Evolutionary conservation across 2,329 filamentous ascomycete genomes (phyloP).

Genomic region (Parasarocladium wereldwijsianum): DNA sequence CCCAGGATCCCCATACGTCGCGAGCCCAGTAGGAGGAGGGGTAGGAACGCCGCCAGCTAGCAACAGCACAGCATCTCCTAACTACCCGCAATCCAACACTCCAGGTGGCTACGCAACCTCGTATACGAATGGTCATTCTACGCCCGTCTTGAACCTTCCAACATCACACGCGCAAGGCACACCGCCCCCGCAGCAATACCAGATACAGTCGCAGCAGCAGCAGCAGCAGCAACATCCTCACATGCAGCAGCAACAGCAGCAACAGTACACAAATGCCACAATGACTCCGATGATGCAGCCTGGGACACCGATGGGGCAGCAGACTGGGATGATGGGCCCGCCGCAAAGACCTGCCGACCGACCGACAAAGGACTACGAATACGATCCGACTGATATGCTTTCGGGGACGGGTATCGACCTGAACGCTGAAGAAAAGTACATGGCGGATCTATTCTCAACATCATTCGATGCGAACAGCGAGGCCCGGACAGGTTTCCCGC

Average conservation of each 20-base stretch:
- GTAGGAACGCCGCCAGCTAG: constrained; percentile 24
- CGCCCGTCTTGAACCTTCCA: constrained; percentile 19
- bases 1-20: constrained; percentile 33
- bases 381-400: constrained; percentile 73
- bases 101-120: constrained; percentile 17
- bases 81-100: constrained; percentile 16
- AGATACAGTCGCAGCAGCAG: constrained; percentile 11
- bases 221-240: constrained; percentile 3
- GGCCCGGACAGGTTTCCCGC: constrained; percentile 32
- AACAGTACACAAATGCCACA: constrained; percentile 15
- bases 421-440: constrained; percentile 70
- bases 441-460: constrained; percentile 51
- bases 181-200: constrained; percentile 17
- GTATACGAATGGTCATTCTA: constrained; percentile 23
- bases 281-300: constrained; percentile 14
- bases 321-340: constrained; percentile 32
- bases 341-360: constrained; percentile 48
- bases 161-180: constrained; percentile 17
- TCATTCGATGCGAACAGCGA: constrained; percentile 29
- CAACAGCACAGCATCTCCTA: constrained; percentile 20
- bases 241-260: constrained; percentile 9
- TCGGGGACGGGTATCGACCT: constrained; percentile 78
- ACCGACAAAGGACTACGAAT: constrained; percentile 45
- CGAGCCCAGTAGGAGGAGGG: constrained; percentile 30
- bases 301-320: constrained; percentile 11